phyloP scores from a whole-genome alignment of 768 basidiomycete genomes.

The Psilocybe tampanensis region DNA sequence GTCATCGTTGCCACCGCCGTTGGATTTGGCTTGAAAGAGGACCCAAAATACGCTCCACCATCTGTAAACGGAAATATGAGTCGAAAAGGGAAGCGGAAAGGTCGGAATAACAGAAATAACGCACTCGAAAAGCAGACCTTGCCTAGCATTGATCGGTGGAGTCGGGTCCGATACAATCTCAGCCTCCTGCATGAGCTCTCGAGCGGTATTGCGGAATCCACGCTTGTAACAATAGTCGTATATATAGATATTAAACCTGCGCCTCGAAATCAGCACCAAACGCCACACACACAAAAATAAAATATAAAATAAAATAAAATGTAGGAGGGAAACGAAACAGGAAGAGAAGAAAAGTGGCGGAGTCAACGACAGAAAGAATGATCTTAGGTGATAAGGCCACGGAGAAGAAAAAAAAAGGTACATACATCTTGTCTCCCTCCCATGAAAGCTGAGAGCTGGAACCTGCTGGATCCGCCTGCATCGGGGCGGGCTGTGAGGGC shows the following conservation, averaged over 20 bases:
- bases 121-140: conserved; percentile 83
- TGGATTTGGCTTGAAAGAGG: conserved; percentile 79
- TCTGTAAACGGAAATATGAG: conserved; percentile 36
- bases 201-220: conserved; percentile 74
- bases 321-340: conserved; percentile 4
- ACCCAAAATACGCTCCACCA: conserved; percentile 95
- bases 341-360: conserved; percentile 4
- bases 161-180: conserved; percentile 60
- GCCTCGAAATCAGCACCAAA: background rate
- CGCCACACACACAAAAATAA: background rate
- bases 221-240: conserved; percentile 84
- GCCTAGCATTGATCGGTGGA: conserved; percentile 82
- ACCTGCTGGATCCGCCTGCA: conserved; percentile 20
- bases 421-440: conserved; percentile 87
- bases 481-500: conserved; percentile 20
- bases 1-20: conserved; percentile 65
- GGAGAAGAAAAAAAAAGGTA: conserved; percentile 22
- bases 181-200: conserved; percentile 66
- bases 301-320: background rate
- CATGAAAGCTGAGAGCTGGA: conserved; percentile 49
- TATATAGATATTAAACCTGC: conserved; percentile 92
- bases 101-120: conserved; percentile 29
- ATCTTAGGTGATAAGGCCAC: background rate
- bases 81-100: background rate
- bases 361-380: background rate